Percentiles rank a stretch among this genome's conserved stretches.
phyloP scores from a whole-genome alignment of 305 asterid species.

The Fraxinus sp. region DNA sequence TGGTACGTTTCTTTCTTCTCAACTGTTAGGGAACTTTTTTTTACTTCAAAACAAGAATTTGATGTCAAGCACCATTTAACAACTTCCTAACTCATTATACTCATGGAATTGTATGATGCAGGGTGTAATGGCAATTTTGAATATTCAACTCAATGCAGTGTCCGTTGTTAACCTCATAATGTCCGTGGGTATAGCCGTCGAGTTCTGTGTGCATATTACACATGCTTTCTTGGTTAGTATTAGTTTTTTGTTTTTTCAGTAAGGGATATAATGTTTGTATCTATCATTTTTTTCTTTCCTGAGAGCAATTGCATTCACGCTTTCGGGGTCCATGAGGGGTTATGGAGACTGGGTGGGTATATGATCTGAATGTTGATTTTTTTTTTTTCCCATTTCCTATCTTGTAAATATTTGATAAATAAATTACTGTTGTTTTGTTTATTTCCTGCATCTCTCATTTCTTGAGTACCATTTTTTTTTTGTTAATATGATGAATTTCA shows the following conservation, averaged over 20 bases:
- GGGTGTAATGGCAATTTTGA: slow-evolving; percentile 90
- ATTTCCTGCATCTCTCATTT: background rate
- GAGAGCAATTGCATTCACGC: background rate
- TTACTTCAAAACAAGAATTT: background rate
- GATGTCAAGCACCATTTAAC: background rate
- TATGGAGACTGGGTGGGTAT: background rate
- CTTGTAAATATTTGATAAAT: background rate
- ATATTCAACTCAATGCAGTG: slow-evolving; percentile 84
- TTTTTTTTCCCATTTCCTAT: background rate
- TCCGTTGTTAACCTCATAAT: slow-evolving; percentile 96
- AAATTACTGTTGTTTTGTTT: background rate
- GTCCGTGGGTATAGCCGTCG: slow-evolving; percentile 96
- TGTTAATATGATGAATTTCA: background rate
- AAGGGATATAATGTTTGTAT: background rate
- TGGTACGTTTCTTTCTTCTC: slow-evolving; percentile 45
- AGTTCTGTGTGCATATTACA: slow-evolving; percentile 91
- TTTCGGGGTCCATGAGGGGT: background rate
- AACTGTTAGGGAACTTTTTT: background rate
- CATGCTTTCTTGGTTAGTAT: slow-evolving; percentile 93
- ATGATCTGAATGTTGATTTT: background rate
- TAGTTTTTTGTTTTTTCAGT: slow-evolving; percentile 1
- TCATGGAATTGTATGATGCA: slow-evolving; percentile 28
- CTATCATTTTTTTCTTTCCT: background rate
- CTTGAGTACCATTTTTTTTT: background rate
- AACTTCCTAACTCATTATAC: background rate